Conservation (phyloP, 345 rosid genomes). For the Geranium brycei region DNA sequence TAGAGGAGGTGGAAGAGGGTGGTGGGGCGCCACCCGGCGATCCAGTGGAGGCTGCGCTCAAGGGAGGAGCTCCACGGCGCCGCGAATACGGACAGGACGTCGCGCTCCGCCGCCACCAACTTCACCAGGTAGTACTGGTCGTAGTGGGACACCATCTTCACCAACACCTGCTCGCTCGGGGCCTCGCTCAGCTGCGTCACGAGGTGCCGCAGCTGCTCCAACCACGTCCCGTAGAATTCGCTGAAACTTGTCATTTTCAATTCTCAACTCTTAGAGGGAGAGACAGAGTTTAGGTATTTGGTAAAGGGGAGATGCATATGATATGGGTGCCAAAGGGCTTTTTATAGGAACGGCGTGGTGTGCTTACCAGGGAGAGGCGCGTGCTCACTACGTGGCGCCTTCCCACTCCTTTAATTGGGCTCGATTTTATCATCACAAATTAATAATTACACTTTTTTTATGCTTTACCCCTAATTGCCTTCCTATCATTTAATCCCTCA, state of each 20-base stretch:
- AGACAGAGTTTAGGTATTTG: no score
- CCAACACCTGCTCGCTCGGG: slow-evolving; percentile 27
- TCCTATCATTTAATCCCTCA: no score
- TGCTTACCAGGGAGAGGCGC: no score
- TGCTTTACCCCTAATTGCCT: no score
- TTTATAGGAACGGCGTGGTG: no score
- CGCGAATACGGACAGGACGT: slow-evolving; percentile 39
- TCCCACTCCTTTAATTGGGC: no score
- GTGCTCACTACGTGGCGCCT: no score
- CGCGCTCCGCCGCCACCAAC: slow-evolving; percentile 32
- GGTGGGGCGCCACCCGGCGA: slow-evolving; percentile 73
- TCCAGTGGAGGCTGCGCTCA: slow-evolving; percentile 81
- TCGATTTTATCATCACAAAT: no score
- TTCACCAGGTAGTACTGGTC: slow-evolving; percentile 41
- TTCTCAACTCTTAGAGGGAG: no score
- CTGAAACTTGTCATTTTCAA: slow-evolving; percentile 22
- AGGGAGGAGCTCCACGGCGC: slow-evolving; percentile 72
- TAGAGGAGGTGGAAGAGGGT: slow-evolving; percentile 69
- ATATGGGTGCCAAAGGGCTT: no score
- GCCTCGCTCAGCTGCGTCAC: slow-evolving; percentile 37
- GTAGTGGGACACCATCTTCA: slow-evolving; percentile 39
- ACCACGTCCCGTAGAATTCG: slow-evolving; percentile 48
- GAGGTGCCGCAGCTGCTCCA: slow-evolving; percentile 39
- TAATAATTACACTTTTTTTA: no score
- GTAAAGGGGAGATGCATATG: no score